Percentiles rank a stretch among this genome's conserved stretches.
Conservation (phyloP, 306 rosid species). For the Castanopsis chinensis region DNA sequence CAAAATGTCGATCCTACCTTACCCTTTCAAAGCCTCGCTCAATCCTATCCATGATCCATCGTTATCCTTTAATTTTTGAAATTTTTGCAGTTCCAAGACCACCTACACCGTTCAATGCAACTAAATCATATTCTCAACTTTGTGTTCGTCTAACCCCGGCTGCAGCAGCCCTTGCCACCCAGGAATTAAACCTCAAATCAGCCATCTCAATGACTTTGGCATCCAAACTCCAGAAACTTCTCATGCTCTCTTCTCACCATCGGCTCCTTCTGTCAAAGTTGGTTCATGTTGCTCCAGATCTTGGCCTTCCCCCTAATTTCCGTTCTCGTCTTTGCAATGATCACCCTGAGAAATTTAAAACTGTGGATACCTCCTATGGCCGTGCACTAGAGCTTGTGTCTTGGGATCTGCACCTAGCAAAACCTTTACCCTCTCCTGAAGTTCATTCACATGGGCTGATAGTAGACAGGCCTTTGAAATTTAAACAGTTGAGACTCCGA, state of each 20-base stretch:
- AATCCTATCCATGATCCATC: conserved; percentile 67
- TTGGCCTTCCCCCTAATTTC: conserved; percentile 84
- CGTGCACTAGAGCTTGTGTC: conserved; percentile 90
- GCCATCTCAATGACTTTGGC: conserved; percentile 61
- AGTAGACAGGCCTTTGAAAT: conserved; percentile 88
- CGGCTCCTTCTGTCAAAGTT: conserved; percentile 69
- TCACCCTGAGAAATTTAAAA: conserved; percentile 73
- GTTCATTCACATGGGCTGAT: conserved; percentile 49
- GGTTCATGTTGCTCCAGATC: conserved; percentile 91
- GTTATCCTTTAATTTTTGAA: conserved; percentile 83
- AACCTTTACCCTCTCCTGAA: conserved; percentile 45
- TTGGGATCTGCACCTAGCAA: conserved; percentile 66
- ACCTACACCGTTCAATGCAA: conserved; percentile 69
- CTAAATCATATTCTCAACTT: conserved; percentile 64
- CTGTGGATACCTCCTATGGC: conserved; percentile 78
- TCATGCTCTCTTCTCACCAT: conserved; percentile 77
- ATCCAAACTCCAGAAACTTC: conserved; percentile 79
- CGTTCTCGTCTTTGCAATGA: conserved; percentile 81
- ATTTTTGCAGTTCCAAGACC: conserved; percentile 62
- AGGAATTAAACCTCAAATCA: conserved; percentile 53
- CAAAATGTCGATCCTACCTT: conserved; percentile 78
- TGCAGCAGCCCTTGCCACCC: conserved; percentile 73
- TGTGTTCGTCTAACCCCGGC: conserved; percentile 91
- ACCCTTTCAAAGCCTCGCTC: conserved; percentile 62
- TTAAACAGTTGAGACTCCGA: conserved; percentile 76